phyloP scores from a whole-genome alignment of 73 alveolate species.

The Tetrahymena malaccensis region DNA sequence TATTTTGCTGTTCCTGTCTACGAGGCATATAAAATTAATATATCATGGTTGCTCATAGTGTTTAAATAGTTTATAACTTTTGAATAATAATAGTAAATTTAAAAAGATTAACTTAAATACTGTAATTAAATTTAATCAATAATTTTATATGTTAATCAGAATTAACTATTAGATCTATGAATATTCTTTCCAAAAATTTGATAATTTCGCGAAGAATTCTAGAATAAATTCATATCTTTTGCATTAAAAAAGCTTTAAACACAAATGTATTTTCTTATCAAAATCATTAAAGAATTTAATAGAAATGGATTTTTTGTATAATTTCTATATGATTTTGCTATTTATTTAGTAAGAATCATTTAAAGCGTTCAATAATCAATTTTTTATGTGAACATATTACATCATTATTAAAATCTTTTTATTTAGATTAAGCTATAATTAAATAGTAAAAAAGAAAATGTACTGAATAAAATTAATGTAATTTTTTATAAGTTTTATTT shows the following conservation, averaged over 20 bases:
- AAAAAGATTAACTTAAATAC: neutral
- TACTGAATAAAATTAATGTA: no score
- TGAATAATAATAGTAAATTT: neutral
- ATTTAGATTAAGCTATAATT: no score
- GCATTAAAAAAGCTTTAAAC: no score
- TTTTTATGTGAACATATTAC: no score
- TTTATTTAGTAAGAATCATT: no score
- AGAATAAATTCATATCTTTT: neutral
- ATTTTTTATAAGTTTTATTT: no score
- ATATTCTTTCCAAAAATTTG: neutral
- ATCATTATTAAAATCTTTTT: no score
- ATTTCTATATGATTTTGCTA: no score
- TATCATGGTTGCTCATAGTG: neutral
- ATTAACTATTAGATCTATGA: no score
- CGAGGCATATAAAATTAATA: conserved; percentile 17
- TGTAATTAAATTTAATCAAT: neutral
- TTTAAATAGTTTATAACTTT: neutral
- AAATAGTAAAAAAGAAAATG: no score
- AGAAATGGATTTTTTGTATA: no score
- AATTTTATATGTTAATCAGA: neutral
- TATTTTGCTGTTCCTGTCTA: conserved; percentile 23
- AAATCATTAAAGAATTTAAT: neutral
- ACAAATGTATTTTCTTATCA: neutral
- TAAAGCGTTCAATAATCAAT: no score
- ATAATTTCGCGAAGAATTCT: neutral